phyloP scores from a whole-genome alignment of 192 early-diverging fungal species.

The Linnemannia schmuckeri region DNA sequence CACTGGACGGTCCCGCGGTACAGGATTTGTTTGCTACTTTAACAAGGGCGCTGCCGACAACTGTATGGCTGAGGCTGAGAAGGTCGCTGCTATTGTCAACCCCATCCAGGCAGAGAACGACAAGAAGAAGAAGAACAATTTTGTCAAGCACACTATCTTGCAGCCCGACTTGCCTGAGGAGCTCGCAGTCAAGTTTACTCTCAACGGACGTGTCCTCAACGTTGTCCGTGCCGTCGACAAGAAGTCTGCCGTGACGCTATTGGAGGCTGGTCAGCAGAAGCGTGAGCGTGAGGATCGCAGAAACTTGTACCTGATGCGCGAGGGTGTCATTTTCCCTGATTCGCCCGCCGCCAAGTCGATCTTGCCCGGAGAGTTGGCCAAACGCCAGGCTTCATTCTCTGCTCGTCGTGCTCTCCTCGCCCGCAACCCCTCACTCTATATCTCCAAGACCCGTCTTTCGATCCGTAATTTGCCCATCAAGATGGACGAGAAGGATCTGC shows the following conservation, averaged over 20 bases:
- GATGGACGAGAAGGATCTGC: conserved; percentile 80
- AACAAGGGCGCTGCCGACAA: conserved; percentile 76
- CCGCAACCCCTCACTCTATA: conserved; percentile 89
- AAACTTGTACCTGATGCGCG: conserved; percentile 90
- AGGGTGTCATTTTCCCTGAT: conserved; percentile 88
- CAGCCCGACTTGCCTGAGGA: conserved; percentile 71
- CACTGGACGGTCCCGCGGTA: conserved; percentile 90
- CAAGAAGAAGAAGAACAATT: conserved; percentile 70
- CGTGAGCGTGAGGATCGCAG: conserved; percentile 84
- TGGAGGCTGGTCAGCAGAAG: conserved; percentile 67
- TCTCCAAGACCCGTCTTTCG: conserved; percentile 91
- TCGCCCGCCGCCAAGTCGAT: conserved; percentile 81
- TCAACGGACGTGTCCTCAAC: conserved; percentile 88
- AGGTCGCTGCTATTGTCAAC: conserved; percentile 62
- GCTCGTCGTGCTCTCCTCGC: conserved; percentile 85
- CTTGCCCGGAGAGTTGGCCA: conserved; percentile 79
- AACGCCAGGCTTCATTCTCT: conserved; percentile 86
- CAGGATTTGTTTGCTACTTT: conserved; percentile 94
- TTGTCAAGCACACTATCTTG: conserved; percentile 69
- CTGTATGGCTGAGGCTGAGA: conserved; percentile 81
- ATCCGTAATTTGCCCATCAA: conserved; percentile 85
- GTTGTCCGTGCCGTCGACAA: conserved; percentile 85
- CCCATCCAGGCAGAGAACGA: conserved; percentile 48
- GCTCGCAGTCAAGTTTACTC: conserved; percentile 68
- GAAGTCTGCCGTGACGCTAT: conserved; percentile 73